Conservation (phyloP, 345 rosid species). For the Syzygium aqueum region DNA sequence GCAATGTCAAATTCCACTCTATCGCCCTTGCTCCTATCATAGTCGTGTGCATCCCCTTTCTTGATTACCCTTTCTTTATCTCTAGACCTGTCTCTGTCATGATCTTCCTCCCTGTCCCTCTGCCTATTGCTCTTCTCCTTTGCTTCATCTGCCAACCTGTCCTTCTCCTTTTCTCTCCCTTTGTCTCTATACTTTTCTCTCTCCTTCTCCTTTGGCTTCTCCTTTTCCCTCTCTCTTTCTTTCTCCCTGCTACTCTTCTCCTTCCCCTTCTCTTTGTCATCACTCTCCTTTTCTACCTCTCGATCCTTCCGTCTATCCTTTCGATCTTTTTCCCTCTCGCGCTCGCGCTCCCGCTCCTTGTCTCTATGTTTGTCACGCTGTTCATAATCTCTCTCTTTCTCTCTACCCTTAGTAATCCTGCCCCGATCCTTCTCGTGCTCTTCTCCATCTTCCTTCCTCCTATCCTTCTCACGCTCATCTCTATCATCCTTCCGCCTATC, state of each 20-base stretch:
- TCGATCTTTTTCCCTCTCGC: constrained; percentile 18
- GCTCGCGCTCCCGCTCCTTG: constrained; percentile 42
- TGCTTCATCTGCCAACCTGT: constrained; percentile 27
- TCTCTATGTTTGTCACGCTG: constrained; percentile 22
- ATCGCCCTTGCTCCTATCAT: constrained; percentile 18
- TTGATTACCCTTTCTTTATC: constrained; percentile 26
- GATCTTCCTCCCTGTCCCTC: constrained; percentile 22
- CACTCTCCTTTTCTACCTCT: constrained; percentile 24
- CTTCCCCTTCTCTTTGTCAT: constrained; percentile 31
- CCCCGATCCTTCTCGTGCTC: constrained; percentile 14
- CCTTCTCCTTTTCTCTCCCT: constrained; percentile 29
- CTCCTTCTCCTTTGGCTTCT: constrained; percentile 11
- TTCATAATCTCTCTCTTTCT: constrained; percentile 28
- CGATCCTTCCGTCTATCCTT: constrained; percentile 17
- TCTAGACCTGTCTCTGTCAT: constrained; percentile 25
- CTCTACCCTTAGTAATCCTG: constrained; percentile 34
- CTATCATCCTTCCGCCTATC: constrained; percentile 2
- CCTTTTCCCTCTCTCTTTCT: constrained; percentile 30
- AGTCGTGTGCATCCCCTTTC: constrained; percentile 23
- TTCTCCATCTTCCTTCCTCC: constrained; percentile 25
- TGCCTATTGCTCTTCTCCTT: constrained; percentile 22
- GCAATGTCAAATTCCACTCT: constrained; percentile 20
- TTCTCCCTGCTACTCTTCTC: constrained; percentile 30
- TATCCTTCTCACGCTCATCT: constrained; percentile 25
- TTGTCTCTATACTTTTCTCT: constrained; percentile 11